Percentiles rank a stretch among this genome's conserved stretches.
phyloP scores from a whole-genome alignment of 2,329 filamentous ascomycete species.

The Aspergillus sp. region DNA sequence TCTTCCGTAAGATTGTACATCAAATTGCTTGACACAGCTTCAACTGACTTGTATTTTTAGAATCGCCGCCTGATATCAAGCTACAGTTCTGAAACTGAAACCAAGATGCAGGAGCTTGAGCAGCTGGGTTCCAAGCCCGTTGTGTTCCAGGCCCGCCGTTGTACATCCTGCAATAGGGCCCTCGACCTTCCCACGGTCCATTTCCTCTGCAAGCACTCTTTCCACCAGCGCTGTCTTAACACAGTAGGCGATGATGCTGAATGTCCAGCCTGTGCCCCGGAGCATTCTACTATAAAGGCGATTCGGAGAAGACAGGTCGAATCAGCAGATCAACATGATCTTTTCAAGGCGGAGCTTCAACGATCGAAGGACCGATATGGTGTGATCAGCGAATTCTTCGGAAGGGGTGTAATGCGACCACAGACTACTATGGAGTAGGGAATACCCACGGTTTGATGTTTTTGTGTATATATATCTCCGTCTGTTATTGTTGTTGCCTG shows the following conservation, averaged over 20 bases:
- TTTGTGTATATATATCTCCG: conserved; percentile 3
- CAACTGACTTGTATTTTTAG: conserved; percentile 35
- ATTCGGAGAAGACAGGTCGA: conserved; percentile 85
- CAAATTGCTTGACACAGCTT: background rate
- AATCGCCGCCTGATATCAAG: conserved; percentile 81
- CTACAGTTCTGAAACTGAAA: conserved; percentile 79
- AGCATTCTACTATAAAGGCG: conserved; percentile 84
- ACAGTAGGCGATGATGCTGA: conserved; percentile 66
- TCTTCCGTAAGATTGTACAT: conserved; percentile 45
- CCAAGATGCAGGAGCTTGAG: conserved; percentile 74
- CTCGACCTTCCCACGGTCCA: conserved; percentile 90
- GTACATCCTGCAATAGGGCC: conserved; percentile 73
- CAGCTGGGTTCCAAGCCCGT: conserved; percentile 77
- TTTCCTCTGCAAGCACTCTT: conserved; percentile 95
- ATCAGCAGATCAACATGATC: conserved; percentile 79
- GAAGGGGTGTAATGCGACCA: conserved; percentile 77
- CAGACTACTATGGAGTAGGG: conserved; percentile 36
- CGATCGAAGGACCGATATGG: conserved; percentile 79
- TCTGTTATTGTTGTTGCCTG: background rate
- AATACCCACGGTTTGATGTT: conserved; percentile 11
- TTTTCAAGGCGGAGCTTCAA: conserved; percentile 80
- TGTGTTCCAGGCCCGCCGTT: conserved; percentile 88
- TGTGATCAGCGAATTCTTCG: conserved; percentile 94
- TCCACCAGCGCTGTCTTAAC: conserved; percentile 88
- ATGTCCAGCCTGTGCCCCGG: conserved; percentile 80